These are phyloP conservation scores for Chaetomiaceae sp. DNA, from an alignment of 2,329 filamentous ascomycete species.

Conservation along the genomic window DNA sequence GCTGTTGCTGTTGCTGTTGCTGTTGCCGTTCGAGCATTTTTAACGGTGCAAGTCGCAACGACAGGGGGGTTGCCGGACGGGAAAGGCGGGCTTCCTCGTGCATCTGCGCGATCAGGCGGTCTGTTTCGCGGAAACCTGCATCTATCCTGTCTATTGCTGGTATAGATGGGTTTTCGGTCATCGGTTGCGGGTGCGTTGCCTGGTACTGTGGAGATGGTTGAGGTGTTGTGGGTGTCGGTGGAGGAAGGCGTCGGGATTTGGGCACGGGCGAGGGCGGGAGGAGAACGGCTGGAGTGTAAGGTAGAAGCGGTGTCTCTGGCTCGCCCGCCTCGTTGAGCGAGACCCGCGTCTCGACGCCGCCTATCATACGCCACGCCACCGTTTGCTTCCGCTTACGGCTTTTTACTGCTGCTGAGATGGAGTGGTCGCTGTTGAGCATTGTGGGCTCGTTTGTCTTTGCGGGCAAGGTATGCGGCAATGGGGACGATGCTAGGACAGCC, in stretches of 20 bases:
- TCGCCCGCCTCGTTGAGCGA: conserved; percentile 14
- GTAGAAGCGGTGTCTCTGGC: not conserved
- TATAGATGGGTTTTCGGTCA: not conserved
- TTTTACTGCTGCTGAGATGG: conserved; percentile 51
- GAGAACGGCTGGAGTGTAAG: conserved; percentile 2
- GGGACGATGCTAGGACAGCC: not conserved
- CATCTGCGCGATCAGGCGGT: conserved; percentile 21
- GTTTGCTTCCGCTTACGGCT: conserved; percentile 42
- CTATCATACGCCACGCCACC: conserved; percentile 38
- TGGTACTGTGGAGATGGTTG: not conserved
- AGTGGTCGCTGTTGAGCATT: conserved; percentile 26
- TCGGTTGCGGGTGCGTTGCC: not conserved
- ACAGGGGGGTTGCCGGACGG: not conserved
- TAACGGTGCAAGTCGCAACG: conserved; percentile 12
- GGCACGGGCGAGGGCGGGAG: conserved; percentile 1
- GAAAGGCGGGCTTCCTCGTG: conserved; percentile 6
- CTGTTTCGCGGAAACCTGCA: conserved; percentile 22
- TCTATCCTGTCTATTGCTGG: conserved; percentile 9
- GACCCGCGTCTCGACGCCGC: conserved; percentile 33
- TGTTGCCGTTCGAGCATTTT: not conserved
- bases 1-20: not conserved
- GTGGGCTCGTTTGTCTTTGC: not conserved
- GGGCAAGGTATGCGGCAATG: not conserved
- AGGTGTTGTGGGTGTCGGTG: conserved; percentile 6
- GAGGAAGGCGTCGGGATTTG: conserved; percentile 2